These are phyloP conservation scores for Leishmania aethiopica DNA, from an alignment of 208 protist genomes.

Conservation along the genomic window DNA sequence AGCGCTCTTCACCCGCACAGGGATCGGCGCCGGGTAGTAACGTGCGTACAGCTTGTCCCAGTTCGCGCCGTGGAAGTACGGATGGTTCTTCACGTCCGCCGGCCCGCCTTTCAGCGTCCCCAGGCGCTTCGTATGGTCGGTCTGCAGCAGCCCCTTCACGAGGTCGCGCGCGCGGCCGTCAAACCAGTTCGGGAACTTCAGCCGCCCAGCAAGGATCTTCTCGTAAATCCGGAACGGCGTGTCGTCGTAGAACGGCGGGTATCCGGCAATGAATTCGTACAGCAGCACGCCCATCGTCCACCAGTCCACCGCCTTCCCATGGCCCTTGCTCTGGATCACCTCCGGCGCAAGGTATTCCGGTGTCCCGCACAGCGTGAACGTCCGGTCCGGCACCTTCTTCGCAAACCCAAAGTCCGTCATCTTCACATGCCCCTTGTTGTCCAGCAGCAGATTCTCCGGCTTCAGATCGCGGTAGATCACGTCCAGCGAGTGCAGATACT, in stretches of 20 bases:
- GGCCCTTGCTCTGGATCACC: constrained; percentile 91
- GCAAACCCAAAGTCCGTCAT: constrained; percentile 90
- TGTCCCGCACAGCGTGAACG: constrained; percentile 91
- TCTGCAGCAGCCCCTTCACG: constrained; percentile 86
- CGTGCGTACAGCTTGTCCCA: constrained; percentile 89
- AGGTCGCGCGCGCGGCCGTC: constrained; percentile 79
- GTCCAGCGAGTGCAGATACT: constrained; percentile 91
- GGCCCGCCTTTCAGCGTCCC: constrained; percentile 91
- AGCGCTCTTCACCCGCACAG: constrained; percentile 73
- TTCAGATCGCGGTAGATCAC: constrained; percentile 94
- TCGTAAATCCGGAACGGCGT: constrained; percentile 90
- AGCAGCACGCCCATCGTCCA: constrained; percentile 96
- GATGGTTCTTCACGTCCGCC: constrained; percentile 95
- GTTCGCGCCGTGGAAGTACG: constrained; percentile 94
- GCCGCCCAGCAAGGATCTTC: constrained; percentile 82
- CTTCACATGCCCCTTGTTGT: constrained; percentile 84
- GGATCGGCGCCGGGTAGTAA: constrained; percentile 84
- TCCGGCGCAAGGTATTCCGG: constrained; percentile 93
- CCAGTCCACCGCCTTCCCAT: constrained; percentile 97
- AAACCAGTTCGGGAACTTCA: constrained; percentile 89
- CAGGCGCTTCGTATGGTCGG: constrained; percentile 86
- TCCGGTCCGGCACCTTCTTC: constrained; percentile 80
- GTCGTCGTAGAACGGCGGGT: constrained; percentile 93
- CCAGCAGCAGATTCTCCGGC: constrained; percentile 91
- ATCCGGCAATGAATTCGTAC: constrained; percentile 95